Percentiles rank a stretch among this genome's conserved stretches.
Evolutionary conservation across 805 yeast species (phyloP).

Genomic region (Candida germanica): DNA sequence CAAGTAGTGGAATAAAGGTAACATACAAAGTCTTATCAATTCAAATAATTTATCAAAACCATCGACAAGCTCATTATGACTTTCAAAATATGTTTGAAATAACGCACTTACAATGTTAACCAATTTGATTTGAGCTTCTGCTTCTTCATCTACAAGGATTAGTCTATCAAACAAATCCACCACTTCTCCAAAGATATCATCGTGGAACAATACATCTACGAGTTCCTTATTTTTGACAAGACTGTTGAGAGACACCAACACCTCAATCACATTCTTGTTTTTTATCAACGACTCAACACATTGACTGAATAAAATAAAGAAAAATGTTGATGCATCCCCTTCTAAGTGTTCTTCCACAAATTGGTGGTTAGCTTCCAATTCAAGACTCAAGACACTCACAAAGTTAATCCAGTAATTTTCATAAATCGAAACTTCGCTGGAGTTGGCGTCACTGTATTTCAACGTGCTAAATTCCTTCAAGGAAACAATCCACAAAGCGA

Average conservation of each 20-base stretch:
- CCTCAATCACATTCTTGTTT: constrained; percentile 45
- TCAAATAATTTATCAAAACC: constrained; percentile 83
- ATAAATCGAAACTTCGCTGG: constrained; percentile 46
- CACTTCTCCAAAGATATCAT: constrained; percentile 68
- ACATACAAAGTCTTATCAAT: constrained; percentile 63
- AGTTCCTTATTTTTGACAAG: constrained; percentile 57
- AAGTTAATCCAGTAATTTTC: constrained; percentile 71
- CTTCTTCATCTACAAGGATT: constrained; percentile 57
- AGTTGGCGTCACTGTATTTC: constrained; percentile 46
- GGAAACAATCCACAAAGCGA: constrained; percentile 76
- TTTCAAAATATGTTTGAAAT: constrained; percentile 23
- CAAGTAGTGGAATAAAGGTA: constrained; percentile 55
- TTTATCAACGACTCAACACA: constrained; percentile 71
- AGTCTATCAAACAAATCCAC: constrained; percentile 74
- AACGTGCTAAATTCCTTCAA: constrained; percentile 71
- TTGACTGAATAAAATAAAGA: constrained; percentile 78
- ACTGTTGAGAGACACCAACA: constrained; percentile 45
- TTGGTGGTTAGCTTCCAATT: constrained; percentile 50
- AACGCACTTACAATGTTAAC: constrained; percentile 30
- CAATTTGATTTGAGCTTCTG: constrained; percentile 57
- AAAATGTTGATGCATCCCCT: constrained; percentile 57
- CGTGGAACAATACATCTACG: constrained; percentile 58
- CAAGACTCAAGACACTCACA: constrained; percentile 68
- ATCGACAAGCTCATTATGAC: constrained; percentile 37
- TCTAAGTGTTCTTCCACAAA: constrained; percentile 48